These are phyloP conservation scores for Aurinia saxatilis DNA, from an alignment of 345 rosid genomes.

Conservation along the genomic window DNA sequence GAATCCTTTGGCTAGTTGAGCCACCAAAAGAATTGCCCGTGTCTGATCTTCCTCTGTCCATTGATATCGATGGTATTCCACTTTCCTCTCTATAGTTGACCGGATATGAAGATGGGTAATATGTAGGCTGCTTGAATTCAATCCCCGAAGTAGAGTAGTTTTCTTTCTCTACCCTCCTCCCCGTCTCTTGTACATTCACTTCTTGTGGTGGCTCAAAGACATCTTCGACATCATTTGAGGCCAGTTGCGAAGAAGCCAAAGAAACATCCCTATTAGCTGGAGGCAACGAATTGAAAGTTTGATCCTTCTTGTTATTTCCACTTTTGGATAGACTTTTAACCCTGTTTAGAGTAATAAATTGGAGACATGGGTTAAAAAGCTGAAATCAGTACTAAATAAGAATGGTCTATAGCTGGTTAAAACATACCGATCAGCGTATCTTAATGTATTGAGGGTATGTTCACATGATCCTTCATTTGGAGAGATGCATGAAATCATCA, in stretches of 20 bases:
- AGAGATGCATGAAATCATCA: conserved; percentile 94
- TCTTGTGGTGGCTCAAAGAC: conserved; percentile 50
- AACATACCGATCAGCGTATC: conserved; percentile 90
- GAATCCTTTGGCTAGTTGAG: conserved; percentile 42
- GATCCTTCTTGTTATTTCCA: conserved; percentile 80
- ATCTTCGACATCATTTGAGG: conserved; percentile 44
- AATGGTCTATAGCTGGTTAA: not conserved
- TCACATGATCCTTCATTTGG: conserved; percentile 97
- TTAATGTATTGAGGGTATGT: conserved; percentile 85
- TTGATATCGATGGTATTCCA: conserved; percentile 39
- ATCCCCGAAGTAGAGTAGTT: conserved; percentile 33
- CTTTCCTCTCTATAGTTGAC: conserved; percentile 50
- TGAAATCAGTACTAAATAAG: not conserved
- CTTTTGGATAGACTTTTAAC: conserved; percentile 94
- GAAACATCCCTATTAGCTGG: conserved; percentile 47
- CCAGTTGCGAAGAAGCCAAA: conserved; percentile 37
- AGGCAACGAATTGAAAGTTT: conserved; percentile 38
- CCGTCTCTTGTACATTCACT: conserved; percentile 38
- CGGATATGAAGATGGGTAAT: conserved; percentile 36
- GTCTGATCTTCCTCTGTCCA: conserved; percentile 57
- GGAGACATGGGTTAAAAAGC: not conserved
- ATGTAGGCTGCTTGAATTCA: conserved; percentile 44
- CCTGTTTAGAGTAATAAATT: conserved; percentile 38
- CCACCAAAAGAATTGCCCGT: conserved; percentile 39
- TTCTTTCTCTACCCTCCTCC: conserved; percentile 54